These are phyloP conservation scores for Manihot esculenta DNA, from an alignment of 441 rosid species.

Conservation along the genomic window DNA sequence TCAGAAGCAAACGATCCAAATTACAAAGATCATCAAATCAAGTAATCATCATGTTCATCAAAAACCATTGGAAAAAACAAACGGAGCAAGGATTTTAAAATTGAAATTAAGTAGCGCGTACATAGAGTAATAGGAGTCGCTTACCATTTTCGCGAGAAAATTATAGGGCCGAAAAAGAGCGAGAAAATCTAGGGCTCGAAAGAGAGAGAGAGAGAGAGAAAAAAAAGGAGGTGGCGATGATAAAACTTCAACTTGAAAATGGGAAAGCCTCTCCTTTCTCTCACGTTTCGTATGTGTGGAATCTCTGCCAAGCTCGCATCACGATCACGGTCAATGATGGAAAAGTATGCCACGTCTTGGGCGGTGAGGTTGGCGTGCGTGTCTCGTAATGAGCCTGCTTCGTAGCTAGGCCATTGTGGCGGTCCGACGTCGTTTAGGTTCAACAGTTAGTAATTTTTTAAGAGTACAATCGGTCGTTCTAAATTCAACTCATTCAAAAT, in stretches of 20 bases:
- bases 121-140: background rate
- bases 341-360: slow-evolving; percentile 13
- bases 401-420: background rate
- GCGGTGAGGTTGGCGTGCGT: slow-evolving; percentile 14
- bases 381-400: background rate
- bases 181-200: slow-evolving; percentile 43
- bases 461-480: too few species aligned
- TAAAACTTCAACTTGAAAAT: slow-evolving; percentile 9
- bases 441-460: too few species aligned
- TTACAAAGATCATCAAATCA: too few species aligned
- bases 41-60: too few species aligned
- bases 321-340: slow-evolving; percentile 14
- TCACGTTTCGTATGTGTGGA: slow-evolving; percentile 18
- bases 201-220: too few species aligned
- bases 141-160: slow-evolving; percentile 40
- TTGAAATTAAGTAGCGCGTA: background rate
- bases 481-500: too few species aligned
- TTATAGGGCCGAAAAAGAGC: slow-evolving; percentile 20
- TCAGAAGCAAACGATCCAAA: background rate
- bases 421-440: background rate
- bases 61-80: background rate
- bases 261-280: background rate
- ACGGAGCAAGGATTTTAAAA: background rate
- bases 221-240: background rate
- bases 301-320: background rate